Base-by-base conservation (phyloP, 2,329 filamentous ascomycete genomes). In the Phialophora chinensis region DNA sequence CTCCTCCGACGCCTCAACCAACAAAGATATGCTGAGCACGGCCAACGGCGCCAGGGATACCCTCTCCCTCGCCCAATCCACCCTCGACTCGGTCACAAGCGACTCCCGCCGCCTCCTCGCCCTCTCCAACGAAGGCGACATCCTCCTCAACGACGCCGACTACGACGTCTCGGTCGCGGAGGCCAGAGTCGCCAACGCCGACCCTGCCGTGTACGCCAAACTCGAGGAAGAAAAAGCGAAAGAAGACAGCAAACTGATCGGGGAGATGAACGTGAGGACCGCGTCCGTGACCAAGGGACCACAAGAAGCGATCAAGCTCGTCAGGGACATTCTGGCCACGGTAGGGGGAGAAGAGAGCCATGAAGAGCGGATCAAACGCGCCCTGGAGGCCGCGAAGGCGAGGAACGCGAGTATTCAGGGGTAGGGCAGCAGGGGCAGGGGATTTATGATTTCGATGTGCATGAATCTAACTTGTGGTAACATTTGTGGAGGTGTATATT, bases 161-260 rank as follows among this genome's bases (percentile, higher is more conserved):
- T 83, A 85, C 60, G 80, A 82, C 54, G 80, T 85, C 23, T 83
- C 83, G n/a, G 82, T 86, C 58, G 82, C 83, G 42, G 81, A 84
- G 71, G 85, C 83, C 2, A 79, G 77, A 60, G 79, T 80, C 42
- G 77, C 82, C 20, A 79, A 80, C 56, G 78, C 80, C 0, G 78
- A 80, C 23, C 65, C 76, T 3, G 77, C 78, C 2, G 77, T 80
- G 11, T 81, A 83, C 68, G 72, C 74, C 31, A 79, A 76, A 27
- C 76, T 84, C 3, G 77, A 79, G 29, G 75, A 75, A 47, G 82
- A 84, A 70, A 83, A 83, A 73, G 76, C 77, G 67, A 82, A 82
- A 68, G 82, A 84, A 69, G 82, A 84, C 71, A 72, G 73, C 2
- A 82, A 82, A 66, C 77, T 84, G 29, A 75, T 79, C 60, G 73